Conservation (phyloP, 169 alveolate species). For the Toxoplasma gondii region DNA sequence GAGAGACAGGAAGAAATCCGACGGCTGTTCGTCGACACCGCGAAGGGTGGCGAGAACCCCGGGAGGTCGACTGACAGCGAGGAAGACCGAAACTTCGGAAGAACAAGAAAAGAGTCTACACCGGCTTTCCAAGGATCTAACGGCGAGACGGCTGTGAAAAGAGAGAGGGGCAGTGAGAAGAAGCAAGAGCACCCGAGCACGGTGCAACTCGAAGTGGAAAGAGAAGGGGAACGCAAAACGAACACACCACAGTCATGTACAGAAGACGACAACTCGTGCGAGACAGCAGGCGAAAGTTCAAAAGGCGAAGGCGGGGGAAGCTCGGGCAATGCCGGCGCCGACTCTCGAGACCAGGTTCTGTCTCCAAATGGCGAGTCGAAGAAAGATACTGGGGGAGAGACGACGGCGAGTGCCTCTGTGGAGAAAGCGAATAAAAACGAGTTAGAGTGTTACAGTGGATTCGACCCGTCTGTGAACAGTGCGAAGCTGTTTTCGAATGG, state of each 20-base stretch:
- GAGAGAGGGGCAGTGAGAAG: background rate
- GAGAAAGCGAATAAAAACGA: background rate
- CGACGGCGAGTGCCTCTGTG: background rate
- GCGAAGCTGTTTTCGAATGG: too few species aligned
- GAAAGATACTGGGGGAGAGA: background rate
- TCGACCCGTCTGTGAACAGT: too few species aligned
- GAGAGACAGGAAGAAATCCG: too few species aligned
- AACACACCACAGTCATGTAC: background rate
- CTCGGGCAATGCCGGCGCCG: background rate
- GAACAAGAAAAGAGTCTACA: too few species aligned
- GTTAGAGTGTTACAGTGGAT: too few species aligned
- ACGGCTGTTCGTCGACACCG: too few species aligned
- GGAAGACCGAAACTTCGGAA: too few species aligned
- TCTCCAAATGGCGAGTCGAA: background rate
- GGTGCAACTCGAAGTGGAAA: background rate
- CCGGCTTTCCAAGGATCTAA: background rate
- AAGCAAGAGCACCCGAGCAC: background rate
- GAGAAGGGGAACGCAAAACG: background rate
- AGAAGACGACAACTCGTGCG: background rate
- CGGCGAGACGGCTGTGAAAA: background rate
- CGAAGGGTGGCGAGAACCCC: too few species aligned
- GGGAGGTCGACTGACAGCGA: too few species aligned
- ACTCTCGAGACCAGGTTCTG: background rate
- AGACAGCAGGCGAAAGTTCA: background rate
- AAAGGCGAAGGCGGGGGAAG: background rate